phyloP scores from a whole-genome alignment of 2,329 filamentous ascomycete genomes.

The Colletotrichum orbiculare region DNA sequence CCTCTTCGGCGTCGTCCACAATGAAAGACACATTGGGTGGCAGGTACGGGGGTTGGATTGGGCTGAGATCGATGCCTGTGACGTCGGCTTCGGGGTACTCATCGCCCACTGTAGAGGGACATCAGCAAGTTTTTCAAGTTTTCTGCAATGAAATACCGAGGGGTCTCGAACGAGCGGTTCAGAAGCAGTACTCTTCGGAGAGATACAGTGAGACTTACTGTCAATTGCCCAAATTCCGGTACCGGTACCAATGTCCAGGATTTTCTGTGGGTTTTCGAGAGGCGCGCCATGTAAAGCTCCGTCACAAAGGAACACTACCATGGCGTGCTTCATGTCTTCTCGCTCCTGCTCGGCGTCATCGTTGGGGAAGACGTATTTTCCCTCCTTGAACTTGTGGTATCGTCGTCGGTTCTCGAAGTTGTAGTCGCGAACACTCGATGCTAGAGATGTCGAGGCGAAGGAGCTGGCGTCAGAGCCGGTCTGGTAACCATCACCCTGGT shows the following conservation, averaged over 20 bases:
- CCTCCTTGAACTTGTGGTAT: constrained; percentile 55
- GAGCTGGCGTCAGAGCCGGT: background rate
- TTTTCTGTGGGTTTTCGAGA: background rate
- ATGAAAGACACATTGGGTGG: constrained; percentile 61
- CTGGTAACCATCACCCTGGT: background rate
- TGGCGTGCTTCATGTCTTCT: constrained; percentile 49
- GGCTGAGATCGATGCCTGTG: constrained; percentile 25
- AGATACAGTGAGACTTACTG: constrained; percentile 44
- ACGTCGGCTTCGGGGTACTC: constrained; percentile 21
- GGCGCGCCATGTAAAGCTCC: background rate
- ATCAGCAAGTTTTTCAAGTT: no score
- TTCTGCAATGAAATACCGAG: no score
- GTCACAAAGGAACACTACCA: constrained; percentile 36
- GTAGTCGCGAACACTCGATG: constrained; percentile 51
- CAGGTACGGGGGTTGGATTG: constrained; percentile 43
- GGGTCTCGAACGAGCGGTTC: no score
- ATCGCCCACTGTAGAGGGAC: constrained; percentile 41
- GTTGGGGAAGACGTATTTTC: constrained; percentile 52
- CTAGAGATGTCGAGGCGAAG: constrained; percentile 29
- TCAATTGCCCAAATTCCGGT: constrained; percentile 67
- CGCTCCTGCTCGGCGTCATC: constrained; percentile 58
- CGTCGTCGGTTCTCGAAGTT: constrained; percentile 55
- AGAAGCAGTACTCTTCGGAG: no score
- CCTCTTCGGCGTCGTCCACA: constrained; percentile 53
- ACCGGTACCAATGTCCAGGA: constrained; percentile 42